These are phyloP conservation scores for Arabidopsis lyrata DNA, from an alignment of 441 rosid genomes.

Conservation along the genomic window DNA sequence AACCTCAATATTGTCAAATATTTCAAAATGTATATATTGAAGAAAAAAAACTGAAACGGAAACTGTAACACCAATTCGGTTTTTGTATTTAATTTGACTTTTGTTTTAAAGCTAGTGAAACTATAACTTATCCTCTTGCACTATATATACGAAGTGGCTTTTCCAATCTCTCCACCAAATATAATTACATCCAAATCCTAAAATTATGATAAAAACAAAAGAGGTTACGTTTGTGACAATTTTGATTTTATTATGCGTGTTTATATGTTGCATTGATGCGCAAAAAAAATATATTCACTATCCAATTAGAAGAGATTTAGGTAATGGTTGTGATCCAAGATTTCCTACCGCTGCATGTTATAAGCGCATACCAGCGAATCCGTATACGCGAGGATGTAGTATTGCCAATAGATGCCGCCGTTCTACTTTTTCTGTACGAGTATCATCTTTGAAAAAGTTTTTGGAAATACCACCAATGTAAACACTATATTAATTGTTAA, in stretches of 20 bases:
- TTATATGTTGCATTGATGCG: neutral
- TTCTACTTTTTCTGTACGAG: neutral
- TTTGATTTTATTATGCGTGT: neutral
- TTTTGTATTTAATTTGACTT: neutral
- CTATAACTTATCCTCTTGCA: neutral
- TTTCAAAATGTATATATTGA: too few relatives aligned
- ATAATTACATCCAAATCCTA: neutral
- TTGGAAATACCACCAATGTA: neutral
- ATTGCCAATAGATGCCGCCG: neutral
- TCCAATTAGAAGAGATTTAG: neutral
- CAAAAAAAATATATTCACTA: neutral
- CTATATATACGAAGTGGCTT: neutral
- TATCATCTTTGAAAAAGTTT: neutral
- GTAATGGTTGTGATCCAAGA: constrained; percentile 16
- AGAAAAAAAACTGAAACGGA: neutral
- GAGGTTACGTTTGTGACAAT: neutral
- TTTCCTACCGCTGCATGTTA: neutral
- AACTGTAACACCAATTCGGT: neutral
- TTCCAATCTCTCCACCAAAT: neutral
- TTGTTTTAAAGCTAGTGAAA: neutral
- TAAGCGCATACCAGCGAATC: neutral
- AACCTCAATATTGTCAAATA: too few relatives aligned
- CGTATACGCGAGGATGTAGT: neutral
- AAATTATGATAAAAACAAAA: constrained; percentile 17
- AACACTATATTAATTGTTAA: neutral